Conservation (phyloP, 1,284 basidiomycete species). For the Ganoderma meredithae region DNA sequence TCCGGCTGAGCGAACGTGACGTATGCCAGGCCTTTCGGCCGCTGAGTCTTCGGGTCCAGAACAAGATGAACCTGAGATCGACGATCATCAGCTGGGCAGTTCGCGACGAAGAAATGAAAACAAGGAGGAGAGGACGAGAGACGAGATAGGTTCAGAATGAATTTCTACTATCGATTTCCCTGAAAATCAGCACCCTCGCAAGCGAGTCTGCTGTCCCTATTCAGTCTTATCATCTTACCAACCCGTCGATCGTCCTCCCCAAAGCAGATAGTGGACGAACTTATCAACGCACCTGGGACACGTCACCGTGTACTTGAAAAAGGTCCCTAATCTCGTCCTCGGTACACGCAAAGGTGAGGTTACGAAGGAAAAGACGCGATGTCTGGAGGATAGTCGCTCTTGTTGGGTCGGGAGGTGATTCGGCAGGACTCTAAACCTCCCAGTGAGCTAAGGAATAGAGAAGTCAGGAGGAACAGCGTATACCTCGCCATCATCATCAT, state of each 20-base stretch:
- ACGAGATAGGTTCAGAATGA: conserved; percentile 37
- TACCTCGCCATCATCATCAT: conserved; percentile 24
- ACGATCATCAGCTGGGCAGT: conserved; percentile 19
- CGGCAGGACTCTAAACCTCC: conserved; percentile 11
- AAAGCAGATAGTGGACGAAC: conserved; percentile 1
- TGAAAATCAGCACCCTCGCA: conserved; percentile 65
- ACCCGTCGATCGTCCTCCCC: conserved; percentile 15
- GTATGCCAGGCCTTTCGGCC: conserved; percentile 87
- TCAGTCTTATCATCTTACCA: conserved; percentile 47
- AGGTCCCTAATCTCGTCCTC: conserved; percentile 75
- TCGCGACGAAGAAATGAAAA: conserved; percentile 1
- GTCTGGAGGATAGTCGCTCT: conserved; percentile 79
- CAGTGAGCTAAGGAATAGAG: conserved; percentile 2
- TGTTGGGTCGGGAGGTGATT: conserved; percentile 47
- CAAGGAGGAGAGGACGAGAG: conserved; percentile 21
- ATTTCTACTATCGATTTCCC: conserved; percentile 66
- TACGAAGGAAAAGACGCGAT: conserved; percentile 89
- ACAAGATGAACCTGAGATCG: conserved; percentile 81
- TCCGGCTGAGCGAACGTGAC: conserved; percentile 75
- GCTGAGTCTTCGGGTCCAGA: conserved; percentile 69
- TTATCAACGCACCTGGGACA: conserved; percentile 70
- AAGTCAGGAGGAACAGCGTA: conserved; percentile 3
- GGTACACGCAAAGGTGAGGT: conserved; percentile 87
- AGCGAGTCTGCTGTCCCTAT: conserved; percentile 57
- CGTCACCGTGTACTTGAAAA: conserved; percentile 75